These are phyloP conservation scores for Teratosphaeria destructans DNA, from an alignment of 2,329 filamentous ascomycete species.

Conservation along the genomic window DNA sequence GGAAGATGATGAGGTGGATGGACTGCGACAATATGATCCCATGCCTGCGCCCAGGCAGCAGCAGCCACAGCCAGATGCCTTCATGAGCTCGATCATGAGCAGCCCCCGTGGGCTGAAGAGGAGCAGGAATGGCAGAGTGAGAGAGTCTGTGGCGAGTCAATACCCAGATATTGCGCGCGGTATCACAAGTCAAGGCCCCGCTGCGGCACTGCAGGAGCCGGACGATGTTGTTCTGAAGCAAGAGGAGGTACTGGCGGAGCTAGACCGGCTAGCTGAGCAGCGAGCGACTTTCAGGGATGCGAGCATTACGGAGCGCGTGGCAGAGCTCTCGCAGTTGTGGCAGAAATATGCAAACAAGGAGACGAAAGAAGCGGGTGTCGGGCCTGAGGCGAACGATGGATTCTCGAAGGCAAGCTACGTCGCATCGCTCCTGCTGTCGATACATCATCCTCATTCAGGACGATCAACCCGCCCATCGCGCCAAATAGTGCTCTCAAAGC, in stretches of 20 bases:
- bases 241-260: conserved; percentile 52
- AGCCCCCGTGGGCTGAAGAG: conserved; percentile 26
- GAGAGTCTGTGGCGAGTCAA: conserved; percentile 45
- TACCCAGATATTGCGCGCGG: conserved; percentile 64
- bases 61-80: conserved; percentile 8
- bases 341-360: conserved; percentile 11
- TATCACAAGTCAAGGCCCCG: conserved; percentile 43
- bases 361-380: conserved; percentile 23
- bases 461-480: not conserved
- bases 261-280: conserved; percentile 21
- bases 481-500: conserved; percentile 1
- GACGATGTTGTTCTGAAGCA: conserved; percentile 64
- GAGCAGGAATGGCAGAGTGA: conserved; percentile 29
- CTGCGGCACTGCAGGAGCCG: conserved; percentile 55
- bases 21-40: conserved; percentile 12
- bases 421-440: conserved; percentile 64
- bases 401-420: conserved; percentile 68
- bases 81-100: conserved; percentile 12
- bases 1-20: conserved; percentile 27
- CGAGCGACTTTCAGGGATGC: not conserved
- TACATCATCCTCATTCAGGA: conserved; percentile 56
- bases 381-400: conserved; percentile 42
- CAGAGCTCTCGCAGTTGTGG: conserved; percentile 21
- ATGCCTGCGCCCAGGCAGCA: not conserved
- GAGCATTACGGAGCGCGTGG: conserved; percentile 12